Conservation (phyloP, 2,329 filamentous ascomycete species). For the Trichoderma atroviride region DNA sequence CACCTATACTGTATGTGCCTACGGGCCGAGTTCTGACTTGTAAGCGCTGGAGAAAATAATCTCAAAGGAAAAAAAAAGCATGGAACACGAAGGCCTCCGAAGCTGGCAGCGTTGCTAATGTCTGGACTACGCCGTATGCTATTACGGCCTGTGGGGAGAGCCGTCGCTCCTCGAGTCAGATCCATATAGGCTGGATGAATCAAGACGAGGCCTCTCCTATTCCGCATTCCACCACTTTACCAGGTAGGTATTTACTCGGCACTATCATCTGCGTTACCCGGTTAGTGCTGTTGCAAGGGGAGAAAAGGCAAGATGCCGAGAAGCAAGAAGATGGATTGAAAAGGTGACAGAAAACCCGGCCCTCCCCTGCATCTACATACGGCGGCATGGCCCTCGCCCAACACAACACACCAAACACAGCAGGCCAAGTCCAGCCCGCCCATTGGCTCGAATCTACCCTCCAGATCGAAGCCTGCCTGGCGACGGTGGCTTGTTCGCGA, state of each 20-base stretch:
- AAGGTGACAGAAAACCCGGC: neutral
- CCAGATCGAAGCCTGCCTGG: neutral
- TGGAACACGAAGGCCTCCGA: neutral
- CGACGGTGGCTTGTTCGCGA: constrained; percentile 1
- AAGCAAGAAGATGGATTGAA: neutral
- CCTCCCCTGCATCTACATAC: neutral
- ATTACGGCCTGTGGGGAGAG: neutral
- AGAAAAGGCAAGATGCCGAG: neutral
- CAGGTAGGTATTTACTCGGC: neutral
- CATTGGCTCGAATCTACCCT: constrained; percentile 3
- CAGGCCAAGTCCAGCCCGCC: neutral
- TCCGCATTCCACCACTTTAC: neutral
- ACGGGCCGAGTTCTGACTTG: neutral
- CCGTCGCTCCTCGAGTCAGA: constrained; percentile 13
- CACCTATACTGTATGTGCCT: neutral
- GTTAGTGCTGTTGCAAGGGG: neutral
- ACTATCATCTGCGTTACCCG: neutral
- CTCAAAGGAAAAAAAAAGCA: neutral
- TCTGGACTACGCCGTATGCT: neutral
- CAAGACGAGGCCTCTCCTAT: neutral
- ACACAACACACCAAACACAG: constrained; percentile 5
- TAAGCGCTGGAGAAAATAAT: neutral
- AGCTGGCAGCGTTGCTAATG: neutral
- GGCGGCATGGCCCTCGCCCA: neutral
- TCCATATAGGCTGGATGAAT: neutral